Conservation (phyloP, 2,329 filamentous ascomycete species). For the Ophiostoma populinum region DNA sequence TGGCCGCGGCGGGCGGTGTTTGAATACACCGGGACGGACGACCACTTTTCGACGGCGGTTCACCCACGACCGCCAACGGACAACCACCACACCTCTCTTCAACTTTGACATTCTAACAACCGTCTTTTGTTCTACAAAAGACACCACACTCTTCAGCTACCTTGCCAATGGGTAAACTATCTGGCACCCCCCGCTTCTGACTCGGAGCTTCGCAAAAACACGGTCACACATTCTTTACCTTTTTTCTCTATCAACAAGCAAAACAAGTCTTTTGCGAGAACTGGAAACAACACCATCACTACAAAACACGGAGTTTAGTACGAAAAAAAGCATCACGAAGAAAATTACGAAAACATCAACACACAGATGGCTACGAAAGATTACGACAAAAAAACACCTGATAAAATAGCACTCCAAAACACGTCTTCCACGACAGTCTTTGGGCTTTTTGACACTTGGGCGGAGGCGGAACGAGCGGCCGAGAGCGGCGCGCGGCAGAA, state of each 20-base stretch:
- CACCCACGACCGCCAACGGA: no score
- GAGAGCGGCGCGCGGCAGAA: no score
- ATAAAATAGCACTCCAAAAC: neutral
- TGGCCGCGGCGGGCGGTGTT: no score
- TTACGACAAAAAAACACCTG: neutral
- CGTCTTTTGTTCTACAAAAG: neutral
- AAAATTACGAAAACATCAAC: neutral
- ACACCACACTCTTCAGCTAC: neutral
- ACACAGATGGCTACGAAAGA: neutral
- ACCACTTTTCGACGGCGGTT: no score
- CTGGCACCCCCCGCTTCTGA: constrained; percentile 1
- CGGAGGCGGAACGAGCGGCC: no score
- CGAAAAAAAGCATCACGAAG: neutral
- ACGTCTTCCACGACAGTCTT: no score
- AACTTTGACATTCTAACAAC: no score
- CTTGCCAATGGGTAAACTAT: neutral
- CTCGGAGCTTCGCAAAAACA: constrained; percentile 1
- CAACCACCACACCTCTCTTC: no score
- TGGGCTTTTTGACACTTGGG: no score
- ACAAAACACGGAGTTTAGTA: neutral
- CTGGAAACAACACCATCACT: neutral
- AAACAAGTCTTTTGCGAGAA: constrained; percentile 1
- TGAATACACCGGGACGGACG: no score
- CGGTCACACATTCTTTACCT: neutral
- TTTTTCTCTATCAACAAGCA: neutral